Evolutionary conservation across 202 grass and related monocot species (phyloP).

Genomic region (Hordeum pubiflorum): DNA sequence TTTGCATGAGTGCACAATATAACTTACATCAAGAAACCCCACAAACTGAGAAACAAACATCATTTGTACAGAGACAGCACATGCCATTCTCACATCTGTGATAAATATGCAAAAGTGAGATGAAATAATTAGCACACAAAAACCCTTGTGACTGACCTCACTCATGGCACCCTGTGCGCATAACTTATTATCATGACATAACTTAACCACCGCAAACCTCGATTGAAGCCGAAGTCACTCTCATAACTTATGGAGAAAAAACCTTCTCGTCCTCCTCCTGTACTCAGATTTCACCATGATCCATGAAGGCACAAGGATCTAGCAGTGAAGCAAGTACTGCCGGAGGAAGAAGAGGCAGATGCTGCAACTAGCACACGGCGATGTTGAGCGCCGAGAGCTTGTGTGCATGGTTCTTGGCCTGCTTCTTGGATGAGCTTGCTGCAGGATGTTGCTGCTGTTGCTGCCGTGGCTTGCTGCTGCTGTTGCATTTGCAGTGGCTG

Average conservation of each 20-base stretch:
- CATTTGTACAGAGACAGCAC: conserved; percentile 7
- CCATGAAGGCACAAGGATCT: not conserved
- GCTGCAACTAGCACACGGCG: conserved; percentile 43
- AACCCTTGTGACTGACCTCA: conserved; percentile 18
- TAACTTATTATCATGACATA: conserved; percentile 18
- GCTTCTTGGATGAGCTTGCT: conserved; percentile 15
- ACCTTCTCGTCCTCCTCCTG: not conserved
- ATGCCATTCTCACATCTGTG: conserved; percentile 13
- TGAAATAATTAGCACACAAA: conserved; percentile 20
- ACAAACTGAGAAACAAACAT: conserved; percentile 15
- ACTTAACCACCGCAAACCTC: conserved; percentile 26
- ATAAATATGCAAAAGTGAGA: conserved; percentile 14
- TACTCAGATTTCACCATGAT: not conserved
- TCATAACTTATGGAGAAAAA: conserved; percentile 27
- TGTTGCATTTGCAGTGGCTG: conserved; percentile 27
- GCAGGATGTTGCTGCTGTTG: not conserved
- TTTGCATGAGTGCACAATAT: conserved; percentile 11
- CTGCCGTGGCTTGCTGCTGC: conserved; percentile 14
- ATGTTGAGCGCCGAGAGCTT: conserved; percentile 44
- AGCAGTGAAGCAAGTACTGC: not conserved
- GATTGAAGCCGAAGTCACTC: conserved; percentile 19
- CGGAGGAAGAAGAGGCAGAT: not conserved
- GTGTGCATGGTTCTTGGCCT: conserved; percentile 29
- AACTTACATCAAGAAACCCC: conserved; percentile 24
- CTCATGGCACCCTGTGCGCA: conserved; percentile 12